phyloP scores from a whole-genome alignment of 2,329 filamentous ascomycete genomes.

The Colletotrichum chlorophyti region DNA sequence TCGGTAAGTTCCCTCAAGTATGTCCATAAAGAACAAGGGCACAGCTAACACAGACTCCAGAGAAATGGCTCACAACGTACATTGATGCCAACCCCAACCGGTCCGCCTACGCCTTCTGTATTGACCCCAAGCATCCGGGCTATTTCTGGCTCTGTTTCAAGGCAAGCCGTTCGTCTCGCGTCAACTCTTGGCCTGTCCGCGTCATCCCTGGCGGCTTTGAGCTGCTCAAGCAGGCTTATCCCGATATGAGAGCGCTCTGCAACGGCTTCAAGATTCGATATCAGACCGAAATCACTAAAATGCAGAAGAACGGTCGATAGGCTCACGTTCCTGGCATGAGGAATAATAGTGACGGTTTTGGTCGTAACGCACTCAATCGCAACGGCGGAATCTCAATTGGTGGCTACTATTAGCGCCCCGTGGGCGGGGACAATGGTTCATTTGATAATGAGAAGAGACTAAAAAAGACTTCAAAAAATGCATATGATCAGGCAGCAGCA shows the following conservation, averaged over 20 bases:
- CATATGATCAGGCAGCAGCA: not conserved
- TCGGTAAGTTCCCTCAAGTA: slow-evolving; percentile 65
- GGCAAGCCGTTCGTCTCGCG: slow-evolving; percentile 75
- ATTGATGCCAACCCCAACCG: slow-evolving; percentile 94
- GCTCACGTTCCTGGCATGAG: not conserved
- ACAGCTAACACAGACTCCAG: slow-evolving; percentile 51
- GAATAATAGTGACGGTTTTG: too few relatives aligned
- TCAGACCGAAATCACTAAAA: slow-evolving; percentile 69
- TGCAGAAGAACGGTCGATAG: slow-evolving; percentile 44
- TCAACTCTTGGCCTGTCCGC: slow-evolving; percentile 84
- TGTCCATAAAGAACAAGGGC: too few relatives aligned
- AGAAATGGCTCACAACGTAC: slow-evolving; percentile 95
- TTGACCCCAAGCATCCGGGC: slow-evolving; percentile 88
- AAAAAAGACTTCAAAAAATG: not conserved
- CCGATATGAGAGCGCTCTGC: slow-evolving; percentile 92
- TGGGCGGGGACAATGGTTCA: not conserved
- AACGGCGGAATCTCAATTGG: not conserved
- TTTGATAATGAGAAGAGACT: not conserved
- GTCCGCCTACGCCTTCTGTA: slow-evolving; percentile 94
- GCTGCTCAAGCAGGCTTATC: slow-evolving; percentile 86
- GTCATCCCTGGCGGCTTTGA: slow-evolving; percentile 94
- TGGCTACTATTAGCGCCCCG: not conserved
- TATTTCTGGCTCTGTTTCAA: slow-evolving; percentile 99
- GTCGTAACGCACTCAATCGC: too few relatives aligned
- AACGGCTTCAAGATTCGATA: slow-evolving; percentile 95